These are phyloP conservation scores for Grosmannia clavigera DNA, from an alignment of 2,329 filamentous ascomycete species.

Conservation along the genomic window DNA sequence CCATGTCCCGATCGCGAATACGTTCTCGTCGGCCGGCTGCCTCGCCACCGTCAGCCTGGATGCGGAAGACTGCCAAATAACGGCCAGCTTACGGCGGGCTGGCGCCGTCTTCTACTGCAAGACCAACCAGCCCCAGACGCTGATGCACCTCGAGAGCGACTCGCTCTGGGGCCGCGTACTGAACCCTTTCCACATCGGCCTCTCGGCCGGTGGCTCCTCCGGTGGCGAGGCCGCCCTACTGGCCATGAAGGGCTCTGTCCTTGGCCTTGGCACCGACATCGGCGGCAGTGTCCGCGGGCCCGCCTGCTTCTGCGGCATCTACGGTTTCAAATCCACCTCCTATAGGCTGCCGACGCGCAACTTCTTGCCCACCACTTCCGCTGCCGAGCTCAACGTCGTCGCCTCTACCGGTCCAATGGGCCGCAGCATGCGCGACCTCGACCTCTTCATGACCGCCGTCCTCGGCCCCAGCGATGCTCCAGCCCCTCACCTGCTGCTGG, in stretches of 20 bases:
- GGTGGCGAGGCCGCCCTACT: conserved; percentile 25
- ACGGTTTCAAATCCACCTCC: conserved; percentile 16
- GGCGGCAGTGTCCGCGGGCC: conserved; percentile 16
- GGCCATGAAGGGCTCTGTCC: conserved; percentile 20
- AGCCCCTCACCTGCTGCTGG: conserved; percentile 20
- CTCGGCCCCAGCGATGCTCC: conserved; percentile 48
- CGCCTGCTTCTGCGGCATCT: conserved; percentile 20
- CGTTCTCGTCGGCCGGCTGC: conserved; percentile 13
- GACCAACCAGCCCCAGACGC: conserved; percentile 15
- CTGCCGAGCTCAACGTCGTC: conserved; percentile 23
- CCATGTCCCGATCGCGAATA: conserved; percentile 27
- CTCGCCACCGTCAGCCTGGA: background rate
- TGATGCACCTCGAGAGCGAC: conserved; percentile 18
- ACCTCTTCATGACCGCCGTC: conserved; percentile 38
- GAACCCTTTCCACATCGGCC: conserved; percentile 23
- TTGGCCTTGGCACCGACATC: conserved; percentile 34
- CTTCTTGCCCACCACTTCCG: conserved; percentile 23
- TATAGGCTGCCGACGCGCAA: conserved; percentile 28
- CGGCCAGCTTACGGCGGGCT: conserved; percentile 15
- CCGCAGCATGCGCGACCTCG: conserved; percentile 39
- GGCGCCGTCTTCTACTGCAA: conserved; percentile 18
- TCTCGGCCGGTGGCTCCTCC: conserved; percentile 22
- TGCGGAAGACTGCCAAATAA: conserved; percentile 5
- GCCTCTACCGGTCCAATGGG: conserved; percentile 44
- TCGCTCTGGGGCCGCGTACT: conserved; percentile 23